Evolutionary conservation across 2,329 filamentous ascomycete genomes (phyloP), one percentile per base, ranked within the genome.

Genomic region (Scedosporium minutisporum): DNA sequence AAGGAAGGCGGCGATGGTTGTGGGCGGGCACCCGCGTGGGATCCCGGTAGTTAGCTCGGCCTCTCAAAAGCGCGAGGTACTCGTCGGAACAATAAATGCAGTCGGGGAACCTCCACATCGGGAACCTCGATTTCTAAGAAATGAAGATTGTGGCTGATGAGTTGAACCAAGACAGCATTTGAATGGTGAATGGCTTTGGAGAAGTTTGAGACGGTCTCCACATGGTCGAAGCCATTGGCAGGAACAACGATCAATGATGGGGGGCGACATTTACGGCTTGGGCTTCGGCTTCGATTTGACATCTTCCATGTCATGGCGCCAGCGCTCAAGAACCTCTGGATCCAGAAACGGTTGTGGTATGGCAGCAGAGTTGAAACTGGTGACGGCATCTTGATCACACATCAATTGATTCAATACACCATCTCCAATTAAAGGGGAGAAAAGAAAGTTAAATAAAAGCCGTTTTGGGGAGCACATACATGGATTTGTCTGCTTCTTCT

Each of bases 271-370:
- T 29, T 57, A 42, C 27, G 42, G 41, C 14, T 55, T 33, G 12
- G 38, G 21, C 33, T 55, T 46, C 25, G 33, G 33, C 33, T 38
- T 46, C 10, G 33, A 16, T 21, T 61, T 62, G 14, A 44, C 38
- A 27, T 57, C 33, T 60, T 63, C 53, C 33, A 51, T 53, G 10
- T 65, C 59, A 61, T 65, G 51, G 12, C 64, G 62, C 66, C 65
- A 67, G 18, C 65, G 62, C 12, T 67, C 64, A n/a, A 71, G 44
- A 3, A 65, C 65, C 21, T 67, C 65, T 9, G 71, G 72, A 46
- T 76, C 70, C 6, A 76, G 66, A 51, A 76, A 75, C 4, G 74
- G 74, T 62, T 76, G 73, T 7, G 71, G 63, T 18, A 70, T 67
- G 9, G 68, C 66, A 6, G 66, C 62, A 16, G 68, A 70, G 59